phyloP scores from a whole-genome alignment of 129 eudicot species.

The Escallonia rubra region DNA sequence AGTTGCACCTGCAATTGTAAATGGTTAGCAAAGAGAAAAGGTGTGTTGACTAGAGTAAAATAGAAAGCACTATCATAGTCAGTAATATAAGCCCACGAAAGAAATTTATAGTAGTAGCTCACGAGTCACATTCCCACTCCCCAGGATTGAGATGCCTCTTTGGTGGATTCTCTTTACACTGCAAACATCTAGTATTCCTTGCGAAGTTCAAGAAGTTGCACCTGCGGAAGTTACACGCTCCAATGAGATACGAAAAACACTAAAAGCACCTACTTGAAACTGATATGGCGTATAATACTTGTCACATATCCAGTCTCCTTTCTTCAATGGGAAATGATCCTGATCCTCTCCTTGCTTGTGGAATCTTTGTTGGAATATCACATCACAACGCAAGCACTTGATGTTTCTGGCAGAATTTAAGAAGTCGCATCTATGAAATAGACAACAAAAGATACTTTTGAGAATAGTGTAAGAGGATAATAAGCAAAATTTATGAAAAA shows the following conservation, averaged over 20 bases:
- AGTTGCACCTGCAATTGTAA: constrained; percentile 57
- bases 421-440: constrained; percentile 51
- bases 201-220: constrained; percentile 68
- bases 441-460: not conserved
- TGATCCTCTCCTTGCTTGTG: constrained; percentile 24
- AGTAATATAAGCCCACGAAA: not conserved
- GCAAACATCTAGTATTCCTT: constrained; percentile 63
- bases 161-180: constrained; percentile 64
- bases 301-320: constrained; percentile 80
- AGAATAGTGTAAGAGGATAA: too few relatives aligned
- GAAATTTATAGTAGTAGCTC: constrained; percentile 12
- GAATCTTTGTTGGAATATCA: constrained; percentile 23
- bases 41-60: too few relatives aligned
- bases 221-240: constrained; percentile 31
- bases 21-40: too few relatives aligned
- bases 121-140: constrained; percentile 95
- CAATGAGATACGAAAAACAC: not conserved
- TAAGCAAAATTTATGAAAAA: not conserved
- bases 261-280: not conserved
- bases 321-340: constrained; percentile 47
- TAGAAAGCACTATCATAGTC: not conserved
- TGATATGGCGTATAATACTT: constrained; percentile 32
- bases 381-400: constrained; percentile 49
- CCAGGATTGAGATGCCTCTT: constrained; percentile 62
- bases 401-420: constrained; percentile 47